Evolutionary conservation across 768 basidiomycete species (phyloP).

Genomic region (Boletus vermiculosoides): DNA sequence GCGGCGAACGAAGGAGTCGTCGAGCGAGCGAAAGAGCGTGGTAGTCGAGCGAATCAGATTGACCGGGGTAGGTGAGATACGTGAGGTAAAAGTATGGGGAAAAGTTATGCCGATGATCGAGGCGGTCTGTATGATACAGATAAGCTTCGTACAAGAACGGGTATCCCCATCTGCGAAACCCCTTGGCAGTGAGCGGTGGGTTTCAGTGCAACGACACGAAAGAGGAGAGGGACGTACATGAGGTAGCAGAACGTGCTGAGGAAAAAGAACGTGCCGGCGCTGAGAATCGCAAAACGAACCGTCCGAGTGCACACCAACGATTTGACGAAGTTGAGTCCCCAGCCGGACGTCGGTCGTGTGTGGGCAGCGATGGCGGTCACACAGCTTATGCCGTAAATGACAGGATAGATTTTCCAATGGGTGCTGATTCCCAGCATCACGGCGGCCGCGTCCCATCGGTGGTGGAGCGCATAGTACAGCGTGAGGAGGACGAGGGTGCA

Average conservation of each 20-base stretch:
- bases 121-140: constrained; percentile 85
- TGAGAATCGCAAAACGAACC: constrained; percentile 65
- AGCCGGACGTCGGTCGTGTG: constrained; percentile 16
- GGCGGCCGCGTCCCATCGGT: constrained; percentile 64
- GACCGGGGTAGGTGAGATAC: constrained; percentile 76
- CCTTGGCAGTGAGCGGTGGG: not conserved
- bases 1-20: constrained; percentile 60
- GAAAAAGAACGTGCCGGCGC: constrained; percentile 62
- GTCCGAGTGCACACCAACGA: constrained; percentile 49
- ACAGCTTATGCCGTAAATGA: constrained; percentile 84
- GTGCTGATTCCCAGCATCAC: constrained; percentile 76
- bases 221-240: constrained; percentile 53
- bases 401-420: constrained; percentile 97
- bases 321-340: constrained; percentile 31
- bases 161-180: constrained; percentile 76
- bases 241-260: constrained; percentile 68
- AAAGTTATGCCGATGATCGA: constrained; percentile 98
- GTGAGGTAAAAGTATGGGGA: constrained; percentile 96
- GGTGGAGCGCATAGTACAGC: constrained; percentile 56
- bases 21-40: constrained; percentile 36
- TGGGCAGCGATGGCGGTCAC: constrained; percentile 36
- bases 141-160: constrained; percentile 92
- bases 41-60: constrained; percentile 15
- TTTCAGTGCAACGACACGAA: not conserved
- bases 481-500: constrained; percentile 74